Evolutionary conservation across 1,139 yeast species (phyloP).

Genomic region (Yamadazyma atlantica): DNA sequence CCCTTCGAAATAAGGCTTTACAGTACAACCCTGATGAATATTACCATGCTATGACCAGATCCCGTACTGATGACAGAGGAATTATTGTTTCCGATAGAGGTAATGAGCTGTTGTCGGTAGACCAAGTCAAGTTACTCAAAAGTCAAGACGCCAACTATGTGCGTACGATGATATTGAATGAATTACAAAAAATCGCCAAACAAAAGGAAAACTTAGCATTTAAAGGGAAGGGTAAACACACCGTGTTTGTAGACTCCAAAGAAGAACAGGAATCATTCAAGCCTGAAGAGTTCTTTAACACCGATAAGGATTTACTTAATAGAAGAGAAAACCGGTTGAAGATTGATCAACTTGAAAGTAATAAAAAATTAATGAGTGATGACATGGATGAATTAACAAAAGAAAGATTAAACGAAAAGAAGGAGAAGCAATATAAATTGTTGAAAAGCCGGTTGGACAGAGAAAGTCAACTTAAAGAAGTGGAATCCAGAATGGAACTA

Average conservation of each 20-base stretch:
- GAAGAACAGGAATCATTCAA: constrained; percentile 57
- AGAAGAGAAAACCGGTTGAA: constrained; percentile 75
- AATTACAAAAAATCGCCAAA: constrained; percentile 62
- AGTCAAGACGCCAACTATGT: constrained; percentile 89
- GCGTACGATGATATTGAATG: constrained; percentile 71
- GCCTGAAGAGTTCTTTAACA: constrained; percentile 66
- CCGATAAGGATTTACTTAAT: constrained; percentile 61
- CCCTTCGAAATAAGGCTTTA: constrained; percentile 69
- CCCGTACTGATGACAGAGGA: constrained; percentile 67
- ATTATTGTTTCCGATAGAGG: constrained; percentile 67
- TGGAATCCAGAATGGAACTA: constrained; percentile 69
- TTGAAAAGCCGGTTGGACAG: constrained; percentile 64
- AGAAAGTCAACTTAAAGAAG: constrained; percentile 62
- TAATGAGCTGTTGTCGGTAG: constrained; percentile 60
- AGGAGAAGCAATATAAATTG: constrained; percentile 55
- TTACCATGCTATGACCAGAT: constrained; percentile 85
- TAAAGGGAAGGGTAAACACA: constrained; percentile 68
- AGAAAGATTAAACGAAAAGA: constrained; percentile 51
- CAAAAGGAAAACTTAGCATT: constrained; percentile 56
- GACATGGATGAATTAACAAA: constrained; percentile 33
- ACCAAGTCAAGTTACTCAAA: constrained; percentile 78
- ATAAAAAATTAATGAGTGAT: constrained; percentile 26
- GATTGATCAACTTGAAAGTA: constrained; percentile 55
- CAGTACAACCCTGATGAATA: constrained; percentile 93
- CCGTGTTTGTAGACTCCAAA: constrained; percentile 75